phyloP scores from a whole-genome alignment of 2,329 filamentous ascomycete genomes.

The Cladobotryum mycophilum region DNA sequence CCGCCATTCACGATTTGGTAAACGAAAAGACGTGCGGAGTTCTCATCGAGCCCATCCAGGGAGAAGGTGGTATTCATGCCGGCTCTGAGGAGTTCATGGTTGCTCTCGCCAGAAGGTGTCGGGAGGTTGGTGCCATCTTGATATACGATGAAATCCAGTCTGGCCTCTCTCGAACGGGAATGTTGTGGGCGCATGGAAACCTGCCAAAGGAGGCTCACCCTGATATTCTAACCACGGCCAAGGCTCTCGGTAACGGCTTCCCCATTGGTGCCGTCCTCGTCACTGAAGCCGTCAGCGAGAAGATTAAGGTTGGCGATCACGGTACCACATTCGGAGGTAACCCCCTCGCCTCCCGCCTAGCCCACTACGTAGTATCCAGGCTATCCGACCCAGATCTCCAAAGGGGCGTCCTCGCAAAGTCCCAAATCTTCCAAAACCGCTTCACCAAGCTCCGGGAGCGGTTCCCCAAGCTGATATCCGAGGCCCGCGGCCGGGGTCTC shows the following conservation, averaged over 20 bases:
- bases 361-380: slow-evolving; percentile 75
- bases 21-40: slow-evolving; percentile 87
- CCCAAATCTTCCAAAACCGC: slow-evolving; percentile 40
- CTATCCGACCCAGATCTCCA: slow-evolving; percentile 68
- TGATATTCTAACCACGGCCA: slow-evolving; percentile 88
- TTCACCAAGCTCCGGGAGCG: slow-evolving; percentile 42
- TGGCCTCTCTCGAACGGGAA: slow-evolving; percentile 79
- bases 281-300: slow-evolving; percentile 33
- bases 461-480: slow-evolving; percentile 64
- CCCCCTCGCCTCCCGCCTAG: slow-evolving; percentile 76
- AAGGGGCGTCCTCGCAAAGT: slow-evolving; percentile 61
- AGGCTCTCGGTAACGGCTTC: slow-evolving; percentile 94
- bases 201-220: slow-evolving; percentile 78
- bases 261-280: slow-evolving; percentile 71
- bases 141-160: slow-evolving; percentile 98
- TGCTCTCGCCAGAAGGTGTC: slow-evolving; percentile 77
- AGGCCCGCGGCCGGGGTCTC: slow-evolving; percentile 76
- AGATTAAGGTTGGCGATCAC: slow-evolving; percentile 64
- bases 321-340: slow-evolving; percentile 94
- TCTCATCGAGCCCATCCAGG: slow-evolving; percentile 94
- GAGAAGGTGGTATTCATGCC: slow-evolving; percentile 86
- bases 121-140: slow-evolving; percentile 79
- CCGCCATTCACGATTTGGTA: slow-evolving; percentile 63
- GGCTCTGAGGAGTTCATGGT: slow-evolving; percentile 77
- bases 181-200: slow-evolving; percentile 78